These are phyloP conservation scores for Ascochyta fabae DNA, from an alignment of 2,329 filamentous ascomycete species.

Conservation along the genomic window DNA sequence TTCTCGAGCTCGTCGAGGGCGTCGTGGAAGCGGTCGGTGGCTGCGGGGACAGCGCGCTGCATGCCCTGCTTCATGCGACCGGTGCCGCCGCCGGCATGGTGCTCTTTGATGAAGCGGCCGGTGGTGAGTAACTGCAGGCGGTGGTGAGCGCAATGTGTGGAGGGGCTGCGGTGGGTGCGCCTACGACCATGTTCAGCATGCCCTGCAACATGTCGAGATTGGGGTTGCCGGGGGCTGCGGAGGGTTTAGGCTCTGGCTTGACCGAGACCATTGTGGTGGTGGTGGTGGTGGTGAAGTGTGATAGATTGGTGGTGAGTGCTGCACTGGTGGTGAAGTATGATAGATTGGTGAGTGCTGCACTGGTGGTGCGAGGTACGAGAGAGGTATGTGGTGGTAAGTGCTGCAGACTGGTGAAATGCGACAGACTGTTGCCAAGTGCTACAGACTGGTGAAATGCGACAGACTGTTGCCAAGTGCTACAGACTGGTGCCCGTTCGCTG, in stretches of 20 bases:
- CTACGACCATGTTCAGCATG: constrained; percentile 57
- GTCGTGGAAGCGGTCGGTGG: constrained; percentile 55
- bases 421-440: no score
- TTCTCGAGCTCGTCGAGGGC: constrained; percentile 60
- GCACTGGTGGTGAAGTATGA: no score
- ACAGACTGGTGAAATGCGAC: no score
- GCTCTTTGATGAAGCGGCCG: constrained; percentile 54
- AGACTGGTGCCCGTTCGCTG: constrained; percentile 3
- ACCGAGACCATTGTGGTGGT: constrained; percentile 21
- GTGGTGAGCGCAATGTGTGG: constrained; percentile 12
- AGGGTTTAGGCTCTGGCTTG: constrained; percentile 15
- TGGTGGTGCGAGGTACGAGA: no score
- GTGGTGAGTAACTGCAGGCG: constrained; percentile 50
- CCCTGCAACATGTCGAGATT: constrained; percentile 54
- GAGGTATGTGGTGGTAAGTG: no score
- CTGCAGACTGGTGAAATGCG: no score
- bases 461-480: no score
- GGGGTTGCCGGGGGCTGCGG: constrained; percentile 20
- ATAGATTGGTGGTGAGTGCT: no score
- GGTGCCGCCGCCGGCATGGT: constrained; percentile 38
- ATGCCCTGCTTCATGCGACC: constrained; percentile 40
- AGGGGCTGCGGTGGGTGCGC: constrained; percentile 19
- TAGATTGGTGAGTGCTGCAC: no score
- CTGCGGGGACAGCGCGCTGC: constrained; percentile 51
- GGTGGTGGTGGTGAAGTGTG: not conserved